These are phyloP conservation scores for Fusarium siculi DNA, from an alignment of 2,329 filamentous ascomycete species.

Conservation along the genomic window DNA sequence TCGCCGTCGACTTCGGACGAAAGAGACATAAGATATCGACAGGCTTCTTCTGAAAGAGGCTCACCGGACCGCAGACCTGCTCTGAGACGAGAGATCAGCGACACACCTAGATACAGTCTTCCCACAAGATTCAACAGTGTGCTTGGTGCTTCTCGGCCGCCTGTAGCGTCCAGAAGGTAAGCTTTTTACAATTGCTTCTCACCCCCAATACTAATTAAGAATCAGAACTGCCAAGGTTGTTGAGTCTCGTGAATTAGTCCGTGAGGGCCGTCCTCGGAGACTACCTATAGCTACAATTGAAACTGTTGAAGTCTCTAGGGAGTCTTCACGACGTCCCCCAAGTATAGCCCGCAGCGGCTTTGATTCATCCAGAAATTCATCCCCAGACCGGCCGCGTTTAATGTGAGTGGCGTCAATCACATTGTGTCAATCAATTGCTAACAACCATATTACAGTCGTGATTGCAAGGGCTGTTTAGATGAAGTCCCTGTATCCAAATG, in stretches of 20 bases:
- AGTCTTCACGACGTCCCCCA: conserved; percentile 41
- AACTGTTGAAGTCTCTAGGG: conserved; percentile 37
- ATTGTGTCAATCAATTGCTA: conserved; percentile 1
- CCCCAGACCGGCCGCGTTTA: conserved; percentile 41
- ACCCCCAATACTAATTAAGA: conserved; percentile 8
- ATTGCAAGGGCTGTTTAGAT: conserved; percentile 79
- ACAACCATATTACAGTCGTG: conserved; percentile 62
- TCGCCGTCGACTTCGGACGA: conserved; percentile 42
- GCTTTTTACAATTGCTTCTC: neutral
- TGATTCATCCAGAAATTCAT: conserved; percentile 42
- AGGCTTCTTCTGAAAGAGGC: conserved; percentile 43
- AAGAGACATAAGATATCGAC: conserved; percentile 36
- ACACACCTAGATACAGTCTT: conserved; percentile 44
- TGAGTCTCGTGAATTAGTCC: conserved; percentile 36
- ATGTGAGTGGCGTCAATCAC: conserved; percentile 35
- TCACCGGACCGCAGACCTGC: conserved; percentile 45
- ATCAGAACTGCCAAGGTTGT: conserved; percentile 38
- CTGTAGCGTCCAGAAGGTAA: conserved; percentile 49
- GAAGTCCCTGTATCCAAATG: conserved; percentile 72
- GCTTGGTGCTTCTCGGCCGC: conserved; percentile 50
- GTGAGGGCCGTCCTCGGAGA: conserved; percentile 40
- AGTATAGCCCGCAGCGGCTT: conserved; percentile 45
- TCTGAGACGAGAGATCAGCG: conserved; percentile 45
- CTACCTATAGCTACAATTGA: conserved; percentile 20
- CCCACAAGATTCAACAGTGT: conserved; percentile 43